These are phyloP conservation scores for Penicillium paneum DNA, from an alignment of 2,329 filamentous ascomycete genomes.

Conservation along the genomic window DNA sequence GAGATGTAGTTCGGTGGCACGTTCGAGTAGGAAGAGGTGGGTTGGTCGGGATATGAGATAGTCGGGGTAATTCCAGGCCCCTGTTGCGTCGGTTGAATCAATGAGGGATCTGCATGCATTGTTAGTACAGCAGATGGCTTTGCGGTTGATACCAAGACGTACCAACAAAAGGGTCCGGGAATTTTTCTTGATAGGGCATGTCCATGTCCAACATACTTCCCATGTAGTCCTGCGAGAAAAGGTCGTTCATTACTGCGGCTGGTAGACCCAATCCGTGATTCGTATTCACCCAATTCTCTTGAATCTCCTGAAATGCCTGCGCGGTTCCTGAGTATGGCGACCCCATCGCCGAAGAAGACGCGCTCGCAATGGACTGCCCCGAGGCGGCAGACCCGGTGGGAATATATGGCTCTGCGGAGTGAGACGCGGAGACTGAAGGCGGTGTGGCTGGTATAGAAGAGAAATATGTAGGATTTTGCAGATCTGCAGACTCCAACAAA, in stretches of 20 bases:
- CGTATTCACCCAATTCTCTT: constrained; percentile 57
- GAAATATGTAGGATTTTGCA: constrained; percentile 27
- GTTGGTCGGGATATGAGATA: constrained; percentile 36
- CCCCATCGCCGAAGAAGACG: constrained; percentile 64
- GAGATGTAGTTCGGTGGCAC: constrained; percentile 30
- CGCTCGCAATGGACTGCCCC: constrained; percentile 55
- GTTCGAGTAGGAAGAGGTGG: constrained; percentile 24
- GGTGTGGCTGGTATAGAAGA: constrained; percentile 34
- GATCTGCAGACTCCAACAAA: constrained; percentile 28
- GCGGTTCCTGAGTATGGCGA: constrained; percentile 64
- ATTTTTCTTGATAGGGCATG: constrained; percentile 43
- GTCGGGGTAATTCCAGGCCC: constrained; percentile 29
- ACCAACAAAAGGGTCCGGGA: constrained; percentile 39
- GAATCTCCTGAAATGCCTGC: constrained; percentile 56
- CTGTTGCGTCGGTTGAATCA: constrained; percentile 52
- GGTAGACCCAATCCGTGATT: constrained; percentile 58
- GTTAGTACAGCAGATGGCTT: constrained; percentile 6
- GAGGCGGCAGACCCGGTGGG: constrained; percentile 62
- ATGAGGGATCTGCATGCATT: constrained; percentile 51
- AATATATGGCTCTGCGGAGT: constrained; percentile 43
- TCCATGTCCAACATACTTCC: constrained; percentile 46
- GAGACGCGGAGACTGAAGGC: constrained; percentile 29
- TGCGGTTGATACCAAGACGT: constrained; percentile 15
- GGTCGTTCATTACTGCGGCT: constrained; percentile 60
- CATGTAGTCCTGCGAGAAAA: constrained; percentile 54